phyloP scores from a whole-genome alignment of 1,284 basidiomycete species.

The Ceraceosorus guamensis region DNA sequence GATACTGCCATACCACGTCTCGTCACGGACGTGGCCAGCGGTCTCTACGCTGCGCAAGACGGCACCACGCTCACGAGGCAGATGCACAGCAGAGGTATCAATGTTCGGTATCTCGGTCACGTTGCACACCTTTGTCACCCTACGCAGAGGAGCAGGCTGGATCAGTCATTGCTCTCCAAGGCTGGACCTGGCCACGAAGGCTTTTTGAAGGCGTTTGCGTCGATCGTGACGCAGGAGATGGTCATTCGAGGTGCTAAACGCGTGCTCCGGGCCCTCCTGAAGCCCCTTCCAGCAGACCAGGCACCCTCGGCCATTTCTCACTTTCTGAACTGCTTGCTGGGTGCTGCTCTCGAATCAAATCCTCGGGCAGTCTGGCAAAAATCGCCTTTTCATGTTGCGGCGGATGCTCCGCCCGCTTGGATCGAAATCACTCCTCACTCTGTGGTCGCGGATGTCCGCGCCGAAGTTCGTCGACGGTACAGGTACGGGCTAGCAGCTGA shows the following conservation, averaged over 20 bases:
- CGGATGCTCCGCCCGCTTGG: constrained; percentile 44
- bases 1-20: constrained; percentile 51
- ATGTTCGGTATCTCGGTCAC: constrained; percentile 57
- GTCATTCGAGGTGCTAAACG: constrained; percentile 56
- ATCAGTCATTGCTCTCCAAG: constrained; percentile 32
- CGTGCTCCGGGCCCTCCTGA: constrained; percentile 51
- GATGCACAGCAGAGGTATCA: constrained; percentile 57
- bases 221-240: constrained; percentile 55
- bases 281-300: constrained; percentile 19
- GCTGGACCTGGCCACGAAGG: constrained; percentile 40
- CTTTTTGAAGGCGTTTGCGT: constrained; percentile 36
- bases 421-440: constrained; percentile 52
- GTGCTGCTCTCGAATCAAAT: constrained; percentile 49
- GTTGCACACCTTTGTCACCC: constrained; percentile 49
- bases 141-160: constrained; percentile 48
- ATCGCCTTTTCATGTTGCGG: constrained; percentile 21
- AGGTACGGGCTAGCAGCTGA: constrained; percentile 51
- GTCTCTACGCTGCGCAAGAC: constrained; percentile 52
- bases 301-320: constrained; percentile 50
- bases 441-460: constrained; percentile 50
- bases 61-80: constrained; percentile 53
- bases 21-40: constrained; percentile 53
- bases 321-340: constrained; percentile 59
- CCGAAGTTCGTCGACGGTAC: constrained; percentile 52
- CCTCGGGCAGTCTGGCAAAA: constrained; percentile 46